Base-by-base conservation (phyloP, 768 basidiomycete species). In the Russula brevipes region DNA sequence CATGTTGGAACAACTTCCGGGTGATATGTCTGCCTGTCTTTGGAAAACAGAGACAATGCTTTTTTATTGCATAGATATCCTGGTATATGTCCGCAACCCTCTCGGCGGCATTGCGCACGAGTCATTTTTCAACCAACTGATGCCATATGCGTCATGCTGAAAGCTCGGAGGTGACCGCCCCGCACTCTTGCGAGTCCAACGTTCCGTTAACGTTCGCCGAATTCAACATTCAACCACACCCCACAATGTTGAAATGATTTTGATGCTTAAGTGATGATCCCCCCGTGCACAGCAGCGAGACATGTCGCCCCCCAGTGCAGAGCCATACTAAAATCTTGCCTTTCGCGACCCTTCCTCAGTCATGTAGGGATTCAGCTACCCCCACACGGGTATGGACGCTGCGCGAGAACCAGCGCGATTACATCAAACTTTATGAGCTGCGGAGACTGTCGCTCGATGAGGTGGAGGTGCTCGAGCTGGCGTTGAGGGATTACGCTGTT, bases 391-490 rank as follows among this genome's bases (percentile, higher is more conserved):
- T 86, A 0, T 69, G 87, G 55, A 87, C 86, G 4, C 75, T 98
- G 55, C 83, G 85, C 66, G 83, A 88, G 9, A 85, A 96, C 50
- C 78, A 90, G 36, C 73, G 78, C 51, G 70, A 72, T 5, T 83
- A 80, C 64, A 78, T 86, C 42, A 70, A 72, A 0, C 65, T 60
- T 0, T 69, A 74, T 12, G 91, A 92, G 67, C 76, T 82, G 11
- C 78, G 81, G 58, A 78, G 94, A 69, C 87, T 95, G 72, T 80
- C 91, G 74, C 80, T 99, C 5, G 96, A 98, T 70, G 95, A 99
- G 74, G 79, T 94, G 9, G 96, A 99, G 73, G 96, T 98, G 74
- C 80, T 99, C 19, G 89, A 94, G 61, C 81, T 99, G 5, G 89
- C 97, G 1, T 76, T 97, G 36, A 80, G 80, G 2, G 95, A 98